A percentile compares a stretch with the other conserved stretches of the same genome.
Conservation (phyloP, 1,284 basidiomycete species). For the Puccinia horiana region DNA sequence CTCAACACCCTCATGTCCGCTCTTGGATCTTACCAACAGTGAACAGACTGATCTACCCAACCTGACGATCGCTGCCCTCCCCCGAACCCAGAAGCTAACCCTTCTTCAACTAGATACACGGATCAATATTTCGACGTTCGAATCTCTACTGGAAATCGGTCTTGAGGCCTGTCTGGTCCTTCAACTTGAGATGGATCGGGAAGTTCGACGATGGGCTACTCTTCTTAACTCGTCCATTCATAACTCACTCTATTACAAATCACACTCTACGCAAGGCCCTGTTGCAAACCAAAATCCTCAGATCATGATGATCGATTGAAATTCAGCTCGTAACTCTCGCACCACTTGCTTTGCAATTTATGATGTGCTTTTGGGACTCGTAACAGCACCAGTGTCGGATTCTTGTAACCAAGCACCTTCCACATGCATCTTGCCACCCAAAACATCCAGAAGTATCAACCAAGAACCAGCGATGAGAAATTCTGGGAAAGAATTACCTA, state of each 20-base stretch:
- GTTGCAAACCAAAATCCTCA: conserved; percentile 32
- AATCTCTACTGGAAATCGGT: conserved; percentile 79
- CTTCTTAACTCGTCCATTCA: conserved; percentile 61
- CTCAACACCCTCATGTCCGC: conserved; percentile 64
- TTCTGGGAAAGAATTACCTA: too few species aligned
- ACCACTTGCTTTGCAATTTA: too few species aligned
- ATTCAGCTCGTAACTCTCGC: not conserved
- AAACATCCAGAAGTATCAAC: too few species aligned
- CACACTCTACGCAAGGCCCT: not conserved
- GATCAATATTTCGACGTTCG: conserved; percentile 87
- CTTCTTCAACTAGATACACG: conserved; percentile 90
- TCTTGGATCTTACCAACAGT: conserved; percentile 80
- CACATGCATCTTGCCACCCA: too few species aligned
- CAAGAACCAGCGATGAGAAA: too few species aligned
- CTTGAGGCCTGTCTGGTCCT: conserved; percentile 76
- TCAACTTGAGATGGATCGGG: conserved; percentile 78
- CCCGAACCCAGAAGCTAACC: conserved; percentile 76
- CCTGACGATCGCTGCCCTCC: conserved; percentile 83
- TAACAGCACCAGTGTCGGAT: too few species aligned
- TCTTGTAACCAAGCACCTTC: too few species aligned
- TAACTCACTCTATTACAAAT: conserved; percentile 21
- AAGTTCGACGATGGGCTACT: conserved; percentile 65
- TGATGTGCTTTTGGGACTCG: too few species aligned
- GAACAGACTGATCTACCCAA: conserved; percentile 90
- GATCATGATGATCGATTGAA: conserved; percentile 20